A percentile compares a stretch with the other conserved stretches of the same genome.
These are phyloP conservation scores for Mucor velutinosus DNA, from an alignment of 371 early-diverging fungal genomes.

Conservation along the genomic window DNA sequence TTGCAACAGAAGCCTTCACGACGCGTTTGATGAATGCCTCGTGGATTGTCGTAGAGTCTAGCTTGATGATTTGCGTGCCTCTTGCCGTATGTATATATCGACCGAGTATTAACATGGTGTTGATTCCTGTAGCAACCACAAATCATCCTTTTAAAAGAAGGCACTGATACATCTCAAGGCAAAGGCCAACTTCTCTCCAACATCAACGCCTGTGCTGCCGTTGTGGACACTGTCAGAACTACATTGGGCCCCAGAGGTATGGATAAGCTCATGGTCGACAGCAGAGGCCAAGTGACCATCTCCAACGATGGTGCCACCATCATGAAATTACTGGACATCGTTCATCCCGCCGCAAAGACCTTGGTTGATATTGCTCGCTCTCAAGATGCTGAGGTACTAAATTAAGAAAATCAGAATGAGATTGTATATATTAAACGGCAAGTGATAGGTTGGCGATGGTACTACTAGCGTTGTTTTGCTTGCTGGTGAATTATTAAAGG, in stretches of 20 bases:
- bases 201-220: constrained; percentile 95
- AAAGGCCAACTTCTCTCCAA: constrained; percentile 98
- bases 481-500: constrained; percentile 96
- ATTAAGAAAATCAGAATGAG: neutral
- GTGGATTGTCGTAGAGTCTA: neutral
- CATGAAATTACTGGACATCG: constrained; percentile 96
- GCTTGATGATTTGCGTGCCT: neutral
- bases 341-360: constrained; percentile 99
- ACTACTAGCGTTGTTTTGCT: constrained; percentile 99
- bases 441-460: constrained; percentile 93
- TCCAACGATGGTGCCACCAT: constrained; percentile 99
- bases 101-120: neutral
- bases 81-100: neutral
- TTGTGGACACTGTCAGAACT: constrained; percentile 96
- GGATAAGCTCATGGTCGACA: constrained; percentile 99
- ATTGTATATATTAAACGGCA: neutral
- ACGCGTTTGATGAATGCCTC: neutral
- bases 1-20: neutral
- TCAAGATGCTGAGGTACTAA: constrained; percentile 97
- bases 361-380: constrained; percentile 97
- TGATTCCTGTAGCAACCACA: constrained; percentile 83
- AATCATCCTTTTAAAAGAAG: constrained; percentile 98
- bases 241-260: constrained; percentile 99
- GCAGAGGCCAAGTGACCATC: constrained; percentile 92
- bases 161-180: constrained; percentile 99